A percentile compares a stretch with the other conserved stretches of the same genome.
Conservation (phyloP, 345 rosid species). For the Dimocarpus longan region DNA sequence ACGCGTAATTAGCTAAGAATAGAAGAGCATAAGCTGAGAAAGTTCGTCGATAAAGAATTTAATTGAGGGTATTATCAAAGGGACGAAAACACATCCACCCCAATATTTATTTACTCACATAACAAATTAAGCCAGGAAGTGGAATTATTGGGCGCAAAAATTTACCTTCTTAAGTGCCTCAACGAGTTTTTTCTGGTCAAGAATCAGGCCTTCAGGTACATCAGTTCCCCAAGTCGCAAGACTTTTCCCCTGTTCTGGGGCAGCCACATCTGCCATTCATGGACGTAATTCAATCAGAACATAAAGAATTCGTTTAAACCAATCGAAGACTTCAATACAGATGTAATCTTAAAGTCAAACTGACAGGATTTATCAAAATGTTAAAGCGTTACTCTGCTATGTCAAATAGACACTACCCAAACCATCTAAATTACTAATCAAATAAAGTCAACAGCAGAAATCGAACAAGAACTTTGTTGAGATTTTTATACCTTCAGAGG, state of each 20-base stretch:
- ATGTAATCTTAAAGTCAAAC: background rate
- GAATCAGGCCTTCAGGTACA: conserved; percentile 42
- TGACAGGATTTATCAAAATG: background rate
- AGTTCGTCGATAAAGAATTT: background rate
- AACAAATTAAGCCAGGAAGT: background rate
- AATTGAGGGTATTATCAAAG: background rate
- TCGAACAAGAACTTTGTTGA: background rate
- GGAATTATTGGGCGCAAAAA: background rate
- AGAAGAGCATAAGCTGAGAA: background rate
- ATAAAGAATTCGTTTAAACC: background rate
- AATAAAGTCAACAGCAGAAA: background rate
- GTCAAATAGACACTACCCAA: background rate
- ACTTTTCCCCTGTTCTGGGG: conserved; percentile 46
- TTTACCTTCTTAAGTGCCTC: conserved; percentile 59
- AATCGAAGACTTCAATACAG: background rate
- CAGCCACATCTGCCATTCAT: conserved; percentile 34
- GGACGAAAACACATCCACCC: background rate
- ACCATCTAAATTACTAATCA: conserved; percentile 2
- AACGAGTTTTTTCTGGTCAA: conserved; percentile 47
- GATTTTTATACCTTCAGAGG: conserved; percentile 45
- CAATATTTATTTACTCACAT: background rate
- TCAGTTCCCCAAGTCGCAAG: conserved; percentile 66
- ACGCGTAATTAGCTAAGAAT: background rate
- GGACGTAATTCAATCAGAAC: background rate
- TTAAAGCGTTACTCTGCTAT: background rate